phyloP scores from a whole-genome alignment of 495 filamentous ascomycete genomes.

The Talaromyces proteolyticus region DNA sequence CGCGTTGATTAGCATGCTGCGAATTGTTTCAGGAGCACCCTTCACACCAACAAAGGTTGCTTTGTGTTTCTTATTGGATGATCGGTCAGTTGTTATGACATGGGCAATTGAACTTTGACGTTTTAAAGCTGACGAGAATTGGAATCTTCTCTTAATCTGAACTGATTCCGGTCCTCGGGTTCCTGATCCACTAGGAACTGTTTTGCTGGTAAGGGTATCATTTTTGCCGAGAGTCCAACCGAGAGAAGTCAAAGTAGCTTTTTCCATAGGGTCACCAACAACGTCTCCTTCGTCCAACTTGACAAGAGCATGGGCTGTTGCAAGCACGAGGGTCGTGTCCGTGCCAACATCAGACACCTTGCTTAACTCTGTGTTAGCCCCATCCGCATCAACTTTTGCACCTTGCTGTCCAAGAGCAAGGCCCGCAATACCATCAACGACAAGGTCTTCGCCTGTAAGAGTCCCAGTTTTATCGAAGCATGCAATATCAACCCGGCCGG shows the following conservation, averaged over 20 bases:
- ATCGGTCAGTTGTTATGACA: conserved; percentile 58
- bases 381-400: conserved; percentile 67
- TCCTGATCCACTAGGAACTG: conserved; percentile 37
- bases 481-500: conserved; percentile 90
- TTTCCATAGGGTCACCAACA: conserved; percentile 98
- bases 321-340: conserved; percentile 88
- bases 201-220: conserved; percentile 60
- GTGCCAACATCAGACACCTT: conserved; percentile 58
- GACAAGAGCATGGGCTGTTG: conserved; percentile 91
- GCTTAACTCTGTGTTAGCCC: conserved; percentile 69
- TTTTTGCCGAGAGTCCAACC: conserved; percentile 88
- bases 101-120: conserved; percentile 91
- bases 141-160: conserved; percentile 93
- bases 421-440: conserved; percentile 95
- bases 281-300: conserved; percentile 95
- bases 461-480: conserved; percentile 99
- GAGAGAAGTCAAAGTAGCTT: conserved; percentile 82
- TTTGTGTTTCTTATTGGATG: conserved; percentile 63
- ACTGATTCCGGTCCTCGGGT: conserved; percentile 54
- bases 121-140: conserved; percentile 96
- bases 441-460: conserved; percentile 91
- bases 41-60: conserved; percentile 93
- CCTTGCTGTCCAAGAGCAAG: conserved; percentile 63
- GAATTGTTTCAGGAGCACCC: conserved; percentile 94
- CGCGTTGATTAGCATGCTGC: conserved; percentile 77